A percentile compares a stretch with the other conserved stretches of the same genome.
phyloP scores from a whole-genome alignment of 2,329 filamentous ascomycete genomes.

The Amylocarpus encephaloides region DNA sequence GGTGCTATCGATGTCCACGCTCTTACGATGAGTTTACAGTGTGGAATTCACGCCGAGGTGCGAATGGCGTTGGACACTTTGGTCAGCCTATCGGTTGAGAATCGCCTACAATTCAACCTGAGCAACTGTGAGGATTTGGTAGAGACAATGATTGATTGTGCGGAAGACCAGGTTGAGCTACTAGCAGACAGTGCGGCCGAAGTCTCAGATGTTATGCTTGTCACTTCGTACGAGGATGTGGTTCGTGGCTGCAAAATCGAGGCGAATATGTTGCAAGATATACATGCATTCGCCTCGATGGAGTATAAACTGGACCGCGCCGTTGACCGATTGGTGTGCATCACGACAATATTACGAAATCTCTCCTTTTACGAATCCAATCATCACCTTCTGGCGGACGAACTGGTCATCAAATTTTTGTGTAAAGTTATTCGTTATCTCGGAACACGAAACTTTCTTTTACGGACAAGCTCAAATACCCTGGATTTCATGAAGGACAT shows the following conservation, averaged over 20 bases:
- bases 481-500: conserved; percentile 97
- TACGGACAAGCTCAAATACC: conserved; percentile 76
- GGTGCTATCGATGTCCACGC: conserved; percentile 87
- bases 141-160: conserved; percentile 83
- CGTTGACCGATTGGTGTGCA: conserved; percentile 79
- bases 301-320: conserved; percentile 81
- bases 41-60: conserved; percentile 84
- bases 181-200: conserved; percentile 81
- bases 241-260: conserved; percentile 72
- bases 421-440: conserved; percentile 79
- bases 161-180: conserved; percentile 77
- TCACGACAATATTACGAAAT: conserved; percentile 89
- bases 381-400: conserved; percentile 66
- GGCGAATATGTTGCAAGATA: conserved; percentile 63
- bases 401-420: conserved; percentile 74
- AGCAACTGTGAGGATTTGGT: conserved; percentile 79
- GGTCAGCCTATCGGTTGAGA: conserved; percentile 56
- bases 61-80: conserved; percentile 82
- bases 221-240: conserved; percentile 83
- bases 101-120: conserved; percentile 56
- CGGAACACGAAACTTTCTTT: conserved; percentile 80
- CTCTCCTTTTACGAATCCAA: conserved; percentile 82
- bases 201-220: conserved; percentile 76
- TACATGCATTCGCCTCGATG: conserved; percentile 65
- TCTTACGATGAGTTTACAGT: conserved; percentile 82